phyloP scores from a whole-genome alignment of 2,329 filamentous ascomycete genomes.

The Diplodia scrobiculata region DNA sequence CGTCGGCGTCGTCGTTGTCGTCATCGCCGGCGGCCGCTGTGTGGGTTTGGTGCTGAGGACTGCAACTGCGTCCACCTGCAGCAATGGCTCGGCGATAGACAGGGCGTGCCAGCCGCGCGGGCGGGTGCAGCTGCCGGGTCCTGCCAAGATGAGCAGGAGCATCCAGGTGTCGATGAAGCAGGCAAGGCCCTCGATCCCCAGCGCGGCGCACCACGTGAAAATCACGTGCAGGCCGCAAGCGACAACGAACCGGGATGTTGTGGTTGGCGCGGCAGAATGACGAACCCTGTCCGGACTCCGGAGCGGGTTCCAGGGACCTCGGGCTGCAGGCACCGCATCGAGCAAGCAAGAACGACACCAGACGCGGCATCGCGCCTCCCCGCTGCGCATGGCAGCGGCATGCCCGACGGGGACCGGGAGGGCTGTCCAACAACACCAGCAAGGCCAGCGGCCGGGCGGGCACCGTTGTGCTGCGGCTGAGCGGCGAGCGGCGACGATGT shows the following conservation, averaged over 20 bases:
- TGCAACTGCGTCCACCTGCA: too few relatives aligned
- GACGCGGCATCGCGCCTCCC: neutral
- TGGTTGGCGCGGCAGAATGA: neutral
- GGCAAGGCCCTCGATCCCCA: neutral
- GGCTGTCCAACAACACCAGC: neutral
- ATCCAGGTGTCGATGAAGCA: neutral
- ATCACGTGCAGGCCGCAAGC: conserved; percentile 11
- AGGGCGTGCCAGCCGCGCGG: neutral
- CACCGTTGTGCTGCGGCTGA: neutral
- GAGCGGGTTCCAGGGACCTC: neutral
- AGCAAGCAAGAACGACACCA: neutral
- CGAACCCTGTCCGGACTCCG: neutral
- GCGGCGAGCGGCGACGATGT: neutral
- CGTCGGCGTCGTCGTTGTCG: too few relatives aligned
- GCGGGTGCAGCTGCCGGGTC: neutral
- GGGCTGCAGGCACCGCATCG: neutral
- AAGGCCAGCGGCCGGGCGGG: neutral
- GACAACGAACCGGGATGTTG: neutral
- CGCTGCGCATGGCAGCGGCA: neutral
- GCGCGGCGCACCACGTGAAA: neutral
- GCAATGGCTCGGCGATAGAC: too few relatives aligned
- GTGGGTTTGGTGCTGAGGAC: neutral
- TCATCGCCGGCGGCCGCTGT: neutral
- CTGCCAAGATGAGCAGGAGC: neutral
- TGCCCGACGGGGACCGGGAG: neutral